phyloP scores from a whole-genome alignment of 768 basidiomycete genomes.

The Xerocomellus amylosporus region DNA sequence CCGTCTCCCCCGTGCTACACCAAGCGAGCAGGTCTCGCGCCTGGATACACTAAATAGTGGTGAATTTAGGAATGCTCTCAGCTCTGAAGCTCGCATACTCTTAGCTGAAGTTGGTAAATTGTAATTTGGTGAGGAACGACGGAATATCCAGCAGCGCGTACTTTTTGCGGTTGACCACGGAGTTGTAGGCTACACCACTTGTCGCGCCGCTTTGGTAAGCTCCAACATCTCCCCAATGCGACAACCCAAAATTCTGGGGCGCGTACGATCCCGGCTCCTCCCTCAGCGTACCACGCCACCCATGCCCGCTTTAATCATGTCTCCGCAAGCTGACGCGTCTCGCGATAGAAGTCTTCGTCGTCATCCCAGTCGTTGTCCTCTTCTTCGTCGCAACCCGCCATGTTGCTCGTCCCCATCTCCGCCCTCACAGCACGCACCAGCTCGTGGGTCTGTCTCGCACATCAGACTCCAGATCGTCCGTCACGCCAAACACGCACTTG shows the following conservation, averaged over 20 bases:
- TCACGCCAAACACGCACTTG: slow-evolving; percentile 32
- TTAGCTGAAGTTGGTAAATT: too few species aligned
- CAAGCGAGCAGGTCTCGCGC: background rate
- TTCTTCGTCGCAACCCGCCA: slow-evolving; percentile 17
- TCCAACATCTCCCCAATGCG: slow-evolving; percentile 45
- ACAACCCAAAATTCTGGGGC: slow-evolving; percentile 29
- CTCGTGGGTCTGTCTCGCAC: slow-evolving; percentile 36
- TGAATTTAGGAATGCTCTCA: slow-evolving; percentile 72
- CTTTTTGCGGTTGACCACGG: too few species aligned
- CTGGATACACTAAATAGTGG: background rate
- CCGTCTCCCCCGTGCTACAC: slow-evolving; percentile 14
- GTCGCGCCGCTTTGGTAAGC: slow-evolving; percentile 31
- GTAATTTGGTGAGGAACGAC: too few species aligned
- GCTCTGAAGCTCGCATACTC: slow-evolving; percentile 28
- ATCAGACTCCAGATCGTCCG: background rate
- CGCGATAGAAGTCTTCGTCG: slow-evolving; percentile 28
- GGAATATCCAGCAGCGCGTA: too few species aligned
- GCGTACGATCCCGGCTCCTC: slow-evolving; percentile 34
- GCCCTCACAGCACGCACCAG: slow-evolving; percentile 36
- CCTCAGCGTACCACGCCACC: slow-evolving; percentile 40
- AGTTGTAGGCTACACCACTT: background rate
- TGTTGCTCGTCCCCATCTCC: slow-evolving; percentile 26
- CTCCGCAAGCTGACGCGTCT: slow-evolving; percentile 29
- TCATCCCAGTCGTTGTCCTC: slow-evolving; percentile 29
- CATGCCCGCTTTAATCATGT: slow-evolving; percentile 38